Base-by-base conservation (phyloP, 2,329 filamentous ascomycete species). In the Microsporum audouinii region DNA sequence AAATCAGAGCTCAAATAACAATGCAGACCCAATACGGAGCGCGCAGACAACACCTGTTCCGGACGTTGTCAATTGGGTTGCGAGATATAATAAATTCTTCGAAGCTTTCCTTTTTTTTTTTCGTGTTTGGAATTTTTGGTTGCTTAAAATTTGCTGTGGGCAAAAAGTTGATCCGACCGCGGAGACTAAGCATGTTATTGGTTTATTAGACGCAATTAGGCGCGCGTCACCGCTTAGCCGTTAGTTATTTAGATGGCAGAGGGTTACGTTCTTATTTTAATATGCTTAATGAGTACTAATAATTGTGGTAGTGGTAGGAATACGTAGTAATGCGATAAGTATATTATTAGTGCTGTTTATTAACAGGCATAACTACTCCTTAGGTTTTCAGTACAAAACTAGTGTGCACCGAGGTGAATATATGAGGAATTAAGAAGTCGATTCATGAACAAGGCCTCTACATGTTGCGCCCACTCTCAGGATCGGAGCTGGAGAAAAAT, bases 71-170 rank as follows among this genome's bases (percentile, higher is more conserved):
- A 55, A 55, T 55, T 55, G 51, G 51, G 51, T 55, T 31, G 51
- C 51, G 36, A 36, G 33, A n/a, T 36, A 5, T 34, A 17, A 51
- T 23, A 23, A 60, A 60, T 58, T 29, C 59, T 63, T 61, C 29
- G 39, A 63, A 61, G 55, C 61, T 62, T 62, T 61, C 55, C 47
- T 58, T 53, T 23, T 53, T 43, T 55, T 55, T 31, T 17, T 14
- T 55, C 1, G 17, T 23, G 31, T 14, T n/a, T 55, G 31, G 33
- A 55, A 34, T 55, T 55, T 55, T 55, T 55, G 51, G 31, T 34
- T 34, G 51, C 51, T 55, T 8, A 55, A 55, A 55, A 55, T 55
- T 55, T 55, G 27, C 51, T 55, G 51, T 55, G 51, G 51, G 51
- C 51, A 55, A 55, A 55, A 55, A 55, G 51, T 55, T 55, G 51